Conservation (phyloP, 805 yeast species). For the Candida yuanshanica region DNA sequence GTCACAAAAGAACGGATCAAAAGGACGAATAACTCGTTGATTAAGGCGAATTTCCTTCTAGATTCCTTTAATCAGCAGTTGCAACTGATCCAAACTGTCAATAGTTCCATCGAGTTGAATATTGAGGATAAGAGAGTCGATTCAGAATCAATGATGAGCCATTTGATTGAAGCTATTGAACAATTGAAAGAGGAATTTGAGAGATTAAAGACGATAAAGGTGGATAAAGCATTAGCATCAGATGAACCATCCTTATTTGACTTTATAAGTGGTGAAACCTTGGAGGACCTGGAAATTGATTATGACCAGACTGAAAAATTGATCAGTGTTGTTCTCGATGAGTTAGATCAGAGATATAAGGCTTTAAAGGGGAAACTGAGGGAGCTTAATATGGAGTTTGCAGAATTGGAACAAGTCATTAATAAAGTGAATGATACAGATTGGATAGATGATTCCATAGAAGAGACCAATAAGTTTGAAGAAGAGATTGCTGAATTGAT, state of each 20-base stretch:
- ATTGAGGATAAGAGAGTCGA: constrained; percentile 22
- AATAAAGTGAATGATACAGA: constrained; percentile 10
- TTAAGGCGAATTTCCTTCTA: constrained; percentile 38
- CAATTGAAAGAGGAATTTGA: constrained; percentile 29
- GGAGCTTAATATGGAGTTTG: constrained; percentile 12
- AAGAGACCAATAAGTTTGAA: constrained; percentile 47
- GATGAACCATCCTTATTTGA: constrained; percentile 32
- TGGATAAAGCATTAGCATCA: constrained; percentile 23
- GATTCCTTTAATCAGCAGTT: constrained; percentile 45
- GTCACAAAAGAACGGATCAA: constrained; percentile 33
- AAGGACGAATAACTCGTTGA: constrained; percentile 35
- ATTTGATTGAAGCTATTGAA: constrained; percentile 26
- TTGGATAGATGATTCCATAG: constrained; percentile 20
- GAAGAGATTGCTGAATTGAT: constrained; percentile 64
- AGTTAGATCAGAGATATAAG: constrained; percentile 23
- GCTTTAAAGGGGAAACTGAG: constrained; percentile 9
- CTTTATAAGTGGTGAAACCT: constrained; percentile 39
- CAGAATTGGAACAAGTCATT: constrained; percentile 31
- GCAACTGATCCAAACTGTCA: constrained; percentile 31
- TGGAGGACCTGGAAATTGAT: constrained; percentile 24
- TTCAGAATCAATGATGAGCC: constrained; percentile 16
- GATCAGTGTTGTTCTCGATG: constrained; percentile 17
- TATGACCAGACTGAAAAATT: constrained; percentile 6
- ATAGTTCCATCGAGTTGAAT: constrained; percentile 26
- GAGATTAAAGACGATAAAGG: constrained; percentile 29